Base-by-base conservation (phyloP, 768 basidiomycete genomes). In the Serendipita sp. region DNA sequence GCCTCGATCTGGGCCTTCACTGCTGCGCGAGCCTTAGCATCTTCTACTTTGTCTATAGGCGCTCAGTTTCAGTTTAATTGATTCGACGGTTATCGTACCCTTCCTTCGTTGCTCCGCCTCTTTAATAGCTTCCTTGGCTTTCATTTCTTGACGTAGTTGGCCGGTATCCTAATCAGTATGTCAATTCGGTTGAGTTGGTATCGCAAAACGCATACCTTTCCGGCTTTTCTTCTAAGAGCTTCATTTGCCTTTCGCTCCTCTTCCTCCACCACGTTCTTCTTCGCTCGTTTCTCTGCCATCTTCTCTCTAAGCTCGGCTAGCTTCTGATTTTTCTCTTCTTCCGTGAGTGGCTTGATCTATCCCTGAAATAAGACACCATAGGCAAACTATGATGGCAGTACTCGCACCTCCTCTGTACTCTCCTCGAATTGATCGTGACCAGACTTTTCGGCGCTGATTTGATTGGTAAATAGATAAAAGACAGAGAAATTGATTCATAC, bases 401-500 rank as follows among this genome's bases (percentile, higher is more conserved):
- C 60, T 53, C 74, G 58, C 51, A 90, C 92, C 79, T 97, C 95
- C 69, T 98, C 93, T 0, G 84, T 89, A 1, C 88, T 92, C 70
- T 97, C 95, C 71, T 96, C 94, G 66, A 97, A 98, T 67, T 93
- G 85, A 72, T 91, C 85, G 70, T 99, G 95, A 0, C 95, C 95
- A 67, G 84, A 89, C 76, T 92, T 92, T 73, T 94, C 91, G 0
- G 92, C 94, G 68, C 45, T 50, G 26, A 5, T 7, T n/a, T 28
- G 5, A 50, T 50, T 50, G 9, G 26, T 50, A 7, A 5, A 28
- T n/a, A 50, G 5, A 7, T 7, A 9, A 17, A 7, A n/a, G 20
- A 50, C n/a, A 22, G 9, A 7, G 26, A n/a, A 22, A 5, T 20
- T 50, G 45, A 50, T 43, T 13, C 45, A 9, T 50, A 50, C 45